Evolutionary conservation across 139 green algal genomes (phyloP).

Genomic region (Chlorella sp.): DNA sequence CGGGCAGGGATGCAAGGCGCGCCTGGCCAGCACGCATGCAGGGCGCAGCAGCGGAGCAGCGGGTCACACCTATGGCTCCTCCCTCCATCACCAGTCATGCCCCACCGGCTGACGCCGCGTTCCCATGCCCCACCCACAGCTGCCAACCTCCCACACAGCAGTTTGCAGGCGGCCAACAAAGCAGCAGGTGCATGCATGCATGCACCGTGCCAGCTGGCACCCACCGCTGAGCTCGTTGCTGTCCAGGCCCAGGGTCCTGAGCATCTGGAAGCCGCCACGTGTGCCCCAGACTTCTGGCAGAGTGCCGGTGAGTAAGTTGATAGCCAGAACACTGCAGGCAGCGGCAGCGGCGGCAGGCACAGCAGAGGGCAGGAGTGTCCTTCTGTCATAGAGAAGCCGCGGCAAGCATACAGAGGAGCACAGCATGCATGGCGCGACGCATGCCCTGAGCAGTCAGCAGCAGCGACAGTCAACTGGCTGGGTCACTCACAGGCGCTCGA

Average conservation of each 20-base stretch:
- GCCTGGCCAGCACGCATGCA: too few relatives aligned
- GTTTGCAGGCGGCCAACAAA: too few relatives aligned
- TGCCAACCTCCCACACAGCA: too few relatives aligned
- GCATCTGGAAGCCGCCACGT: background rate
- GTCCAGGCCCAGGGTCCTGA: background rate
- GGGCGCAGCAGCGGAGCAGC: too few relatives aligned
- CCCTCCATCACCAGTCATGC: too few relatives aligned
- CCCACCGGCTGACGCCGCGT: too few relatives aligned
- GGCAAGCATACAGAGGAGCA: too few relatives aligned
- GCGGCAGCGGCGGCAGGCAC: background rate
- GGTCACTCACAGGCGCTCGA: background rate
- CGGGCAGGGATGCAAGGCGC: too few relatives aligned
- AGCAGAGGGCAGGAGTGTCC: background rate
- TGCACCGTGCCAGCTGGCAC: background rate
- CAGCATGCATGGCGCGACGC: too few relatives aligned
- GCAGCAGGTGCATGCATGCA: too few relatives aligned
- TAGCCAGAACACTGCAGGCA: background rate
- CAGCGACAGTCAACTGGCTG: background rate
- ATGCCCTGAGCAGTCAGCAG: background rate
- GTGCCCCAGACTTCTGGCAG: background rate
- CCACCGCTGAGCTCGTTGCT: background rate
- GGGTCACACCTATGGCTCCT: too few relatives aligned
- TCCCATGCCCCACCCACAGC: too few relatives aligned
- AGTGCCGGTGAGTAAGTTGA: background rate
- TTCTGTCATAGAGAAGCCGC: background rate